Evolutionary conservation across 1,284 basidiomycete genomes (phyloP).

Genomic region (Sporisorium sorghi): DNA sequence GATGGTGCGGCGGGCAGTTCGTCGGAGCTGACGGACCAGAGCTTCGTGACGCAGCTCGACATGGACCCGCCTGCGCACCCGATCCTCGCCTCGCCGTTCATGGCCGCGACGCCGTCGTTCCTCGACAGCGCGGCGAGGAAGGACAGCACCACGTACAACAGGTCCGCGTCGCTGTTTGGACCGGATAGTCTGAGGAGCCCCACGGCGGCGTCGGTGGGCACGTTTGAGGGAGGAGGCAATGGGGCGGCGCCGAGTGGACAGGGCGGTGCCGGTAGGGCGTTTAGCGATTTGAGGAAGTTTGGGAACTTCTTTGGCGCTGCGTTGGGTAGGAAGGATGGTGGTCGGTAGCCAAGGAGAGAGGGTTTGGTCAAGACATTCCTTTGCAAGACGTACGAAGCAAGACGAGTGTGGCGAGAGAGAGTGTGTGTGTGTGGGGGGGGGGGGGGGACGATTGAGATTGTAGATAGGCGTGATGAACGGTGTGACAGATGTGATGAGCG

Average conservation of each 20-base stretch:
- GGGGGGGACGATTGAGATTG: neutral
- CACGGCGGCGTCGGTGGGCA: slow-evolving; percentile 3
- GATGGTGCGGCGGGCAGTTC: neutral
- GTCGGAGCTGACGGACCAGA: slow-evolving; percentile 35
- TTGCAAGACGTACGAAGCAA: neutral
- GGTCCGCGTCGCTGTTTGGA: slow-evolving; percentile 23
- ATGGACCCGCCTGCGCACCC: slow-evolving; percentile 79
- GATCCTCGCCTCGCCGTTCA: slow-evolving; percentile 40
- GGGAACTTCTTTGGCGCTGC: slow-evolving; percentile 63
- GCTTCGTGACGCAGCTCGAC: slow-evolving; percentile 77
- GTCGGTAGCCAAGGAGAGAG: neutral
- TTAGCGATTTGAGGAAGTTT: slow-evolving; percentile 62
- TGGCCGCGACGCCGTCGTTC: slow-evolving; percentile 39
- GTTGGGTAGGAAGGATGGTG: slow-evolving; percentile 51
- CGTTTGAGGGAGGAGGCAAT: slow-evolving; percentile 14
- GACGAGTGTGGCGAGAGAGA: neutral
- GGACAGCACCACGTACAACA: slow-evolving; percentile 18
- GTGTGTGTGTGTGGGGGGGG: neutral
- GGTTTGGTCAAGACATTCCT: neutral
- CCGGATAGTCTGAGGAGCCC: slow-evolving; percentile 22
- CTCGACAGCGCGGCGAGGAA: slow-evolving; percentile 22
- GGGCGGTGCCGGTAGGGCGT: slow-evolving; percentile 40
- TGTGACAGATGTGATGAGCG: neutral
- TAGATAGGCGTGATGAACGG: neutral
- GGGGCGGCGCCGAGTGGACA: slow-evolving; percentile 17